Evolutionary conservation across 2,329 filamentous ascomycete genomes (phyloP).

Genomic region (Claviceps lovelessii): DNA sequence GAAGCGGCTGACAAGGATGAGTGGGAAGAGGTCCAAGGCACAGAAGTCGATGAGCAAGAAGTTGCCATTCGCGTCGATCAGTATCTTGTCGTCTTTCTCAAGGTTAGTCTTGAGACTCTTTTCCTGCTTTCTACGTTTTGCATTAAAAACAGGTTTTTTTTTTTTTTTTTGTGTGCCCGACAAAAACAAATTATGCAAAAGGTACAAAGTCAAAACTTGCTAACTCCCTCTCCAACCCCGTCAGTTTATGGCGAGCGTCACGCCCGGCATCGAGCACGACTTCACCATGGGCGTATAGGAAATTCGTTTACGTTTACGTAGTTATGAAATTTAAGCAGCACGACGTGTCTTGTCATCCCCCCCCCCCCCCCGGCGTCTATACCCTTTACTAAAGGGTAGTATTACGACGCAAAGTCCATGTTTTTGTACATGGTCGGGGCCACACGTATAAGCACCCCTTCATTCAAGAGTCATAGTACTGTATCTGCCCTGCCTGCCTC

Average conservation of each 20-base stretch:
- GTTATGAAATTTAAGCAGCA: not conserved
- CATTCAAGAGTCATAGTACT: no score
- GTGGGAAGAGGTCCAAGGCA: conserved; percentile 50
- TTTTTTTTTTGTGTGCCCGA: no score
- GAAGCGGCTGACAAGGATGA: conserved; percentile 41
- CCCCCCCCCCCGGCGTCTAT: no score
- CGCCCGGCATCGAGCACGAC: conserved; percentile 92
- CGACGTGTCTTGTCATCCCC: not conserved
- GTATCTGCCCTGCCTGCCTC: no score
- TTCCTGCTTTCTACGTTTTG: no score
- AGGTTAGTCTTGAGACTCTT: conserved; percentile 34
- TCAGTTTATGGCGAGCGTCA: conserved; percentile 72
- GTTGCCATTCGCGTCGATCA: conserved; percentile 78
- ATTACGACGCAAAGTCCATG: no score
- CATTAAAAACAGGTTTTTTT: no score
- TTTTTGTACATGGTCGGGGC: no score
- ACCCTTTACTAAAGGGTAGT: no score
- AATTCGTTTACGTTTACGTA: not conserved
- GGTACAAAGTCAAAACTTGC: no score
- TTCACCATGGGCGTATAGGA: conserved; percentile 84
- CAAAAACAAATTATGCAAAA: no score
- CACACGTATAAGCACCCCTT: no score
- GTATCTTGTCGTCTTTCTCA: conserved; percentile 75
- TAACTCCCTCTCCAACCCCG: not conserved
- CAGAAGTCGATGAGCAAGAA: conserved; percentile 52